Evolutionary conservation across 2,329 filamentous ascomycete genomes (phyloP).

Genomic region (Pseudopithomyces maydicus): DNA sequence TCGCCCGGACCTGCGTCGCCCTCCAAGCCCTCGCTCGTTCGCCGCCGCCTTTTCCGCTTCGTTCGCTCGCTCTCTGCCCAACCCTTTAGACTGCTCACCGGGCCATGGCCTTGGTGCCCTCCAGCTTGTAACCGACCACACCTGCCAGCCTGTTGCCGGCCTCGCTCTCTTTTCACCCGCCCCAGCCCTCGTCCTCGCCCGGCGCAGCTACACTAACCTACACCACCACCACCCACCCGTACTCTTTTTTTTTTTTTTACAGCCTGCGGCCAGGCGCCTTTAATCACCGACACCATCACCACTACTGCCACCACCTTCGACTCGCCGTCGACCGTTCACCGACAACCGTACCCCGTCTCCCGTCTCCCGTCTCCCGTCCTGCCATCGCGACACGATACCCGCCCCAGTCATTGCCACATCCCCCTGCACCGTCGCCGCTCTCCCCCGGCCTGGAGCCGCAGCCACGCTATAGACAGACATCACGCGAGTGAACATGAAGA

Average conservation of each 20-base stretch:
- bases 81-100: neutral
- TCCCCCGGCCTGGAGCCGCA: constrained; percentile 5
- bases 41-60: constrained; percentile 11
- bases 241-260: constrained; percentile 10
- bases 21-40: constrained; percentile 2
- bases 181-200: constrained; percentile 24
- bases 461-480: constrained; percentile 8
- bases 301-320: too few species aligned
- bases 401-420: neutral
- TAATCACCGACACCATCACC: neutral
- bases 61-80: constrained; percentile 18
- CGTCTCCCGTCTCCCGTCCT: neutral
- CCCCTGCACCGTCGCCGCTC: neutral
- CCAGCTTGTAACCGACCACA: constrained; percentile 8
- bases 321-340: too few species aligned
- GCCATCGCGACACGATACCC: neutral
- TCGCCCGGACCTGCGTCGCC: constrained; percentile 16
- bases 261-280: neutral
- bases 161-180: constrained; percentile 8
- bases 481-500: constrained; percentile 35
- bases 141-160: constrained; percentile 24
- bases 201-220: constrained; percentile 17
- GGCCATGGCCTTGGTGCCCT: constrained; percentile 11
- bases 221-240: too few species aligned
- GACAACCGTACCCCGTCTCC: too few species aligned